These are phyloP conservation scores for Penicillium sp. DNA, from an alignment of 2,329 filamentous ascomycete species.

Conservation along the genomic window DNA sequence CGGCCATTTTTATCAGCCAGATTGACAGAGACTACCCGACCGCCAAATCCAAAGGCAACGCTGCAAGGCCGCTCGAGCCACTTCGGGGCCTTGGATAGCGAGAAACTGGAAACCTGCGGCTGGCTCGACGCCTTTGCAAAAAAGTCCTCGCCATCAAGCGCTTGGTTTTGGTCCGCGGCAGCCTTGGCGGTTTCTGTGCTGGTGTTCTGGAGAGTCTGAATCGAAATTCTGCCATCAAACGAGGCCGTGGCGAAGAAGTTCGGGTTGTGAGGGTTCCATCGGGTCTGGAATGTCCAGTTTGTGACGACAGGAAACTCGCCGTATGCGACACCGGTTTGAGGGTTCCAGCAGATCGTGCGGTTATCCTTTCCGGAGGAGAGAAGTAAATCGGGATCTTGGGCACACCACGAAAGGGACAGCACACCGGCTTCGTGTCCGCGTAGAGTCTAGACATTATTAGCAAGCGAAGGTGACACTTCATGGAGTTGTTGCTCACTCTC, in stretches of 20 bases:
- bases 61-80: constrained; percentile 88
- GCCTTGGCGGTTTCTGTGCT: constrained; percentile 72
- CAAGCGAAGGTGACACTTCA: constrained; percentile 18
- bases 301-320: constrained; percentile 96
- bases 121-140: constrained; percentile 92
- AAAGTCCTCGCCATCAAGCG: constrained; percentile 90
- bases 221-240: constrained; percentile 93
- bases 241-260: constrained; percentile 92
- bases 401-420: constrained; percentile 92
- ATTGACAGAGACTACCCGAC: constrained; percentile 81
- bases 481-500: constrained; percentile 42
- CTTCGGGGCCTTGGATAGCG: constrained; percentile 80
- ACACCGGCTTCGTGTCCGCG: constrained; percentile 94
- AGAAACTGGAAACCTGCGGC: constrained; percentile 88
- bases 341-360: constrained; percentile 93
- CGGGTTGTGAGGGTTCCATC: constrained; percentile 92
- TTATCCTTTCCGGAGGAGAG: constrained; percentile 97
- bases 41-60: constrained; percentile 93
- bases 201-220: constrained; percentile 94
- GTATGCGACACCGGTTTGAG: constrained; percentile 82
- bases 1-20: constrained; percentile 65
- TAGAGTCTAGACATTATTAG: constrained; percentile 61
- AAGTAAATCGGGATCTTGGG: constrained; percentile 84
- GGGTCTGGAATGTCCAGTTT: constrained; percentile 98
- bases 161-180: constrained; percentile 66